Base-by-base conservation (phyloP, 371 early-diverging fungal genomes). In the Mortierella sp. region DNA sequence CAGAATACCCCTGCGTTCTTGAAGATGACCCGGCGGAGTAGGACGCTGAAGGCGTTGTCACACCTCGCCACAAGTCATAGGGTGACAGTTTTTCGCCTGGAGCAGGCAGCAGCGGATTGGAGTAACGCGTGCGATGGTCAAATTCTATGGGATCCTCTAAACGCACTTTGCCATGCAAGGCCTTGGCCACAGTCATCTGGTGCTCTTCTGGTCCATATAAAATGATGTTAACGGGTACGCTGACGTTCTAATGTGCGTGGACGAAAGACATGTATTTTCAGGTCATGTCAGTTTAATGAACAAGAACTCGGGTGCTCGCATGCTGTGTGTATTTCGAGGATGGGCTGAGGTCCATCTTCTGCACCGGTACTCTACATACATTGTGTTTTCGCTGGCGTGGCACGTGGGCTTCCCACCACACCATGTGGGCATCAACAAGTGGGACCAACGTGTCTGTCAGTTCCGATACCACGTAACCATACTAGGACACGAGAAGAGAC, bases 391-490 rank as follows among this genome's bases (percentile, higher is more conserved):
- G 54, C 32, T 73, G 58, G 26, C 68, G 66, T 19, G 73, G 68
- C 2, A 73, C 68, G n/a, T 64, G 53, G 26, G 73, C 73, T 14
- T 73, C 73, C 59, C 68, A 67, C 73, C 73, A 73, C 11, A 73
- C 37, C 53, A 73, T 47, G 14, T 57, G 48, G 26, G 66, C 62
- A 37, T 62, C 73, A 8, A 56, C 66, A 11, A 73, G 62, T 26
- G 73, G 68, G 17, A 62, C 53, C 23, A 73, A 42, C 24, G 48
- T 48, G 32, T 63, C 60, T 26, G 68, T 66, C 21, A 73, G 39
- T 27, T 73, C 67, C n/a, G 56, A 59, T 2, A 67, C 68, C 15
- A 73, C 73, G 31, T 62, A 60, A 6, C 68, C 66, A 39, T 76
- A 62, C 69, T 70, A 43, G 42, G 6, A 54, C 43, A 32, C 24